These are phyloP conservation scores for Phoenix dactylifera DNA, from an alignment of 176 grass and related monocot genomes.

Conservation along the genomic window DNA sequence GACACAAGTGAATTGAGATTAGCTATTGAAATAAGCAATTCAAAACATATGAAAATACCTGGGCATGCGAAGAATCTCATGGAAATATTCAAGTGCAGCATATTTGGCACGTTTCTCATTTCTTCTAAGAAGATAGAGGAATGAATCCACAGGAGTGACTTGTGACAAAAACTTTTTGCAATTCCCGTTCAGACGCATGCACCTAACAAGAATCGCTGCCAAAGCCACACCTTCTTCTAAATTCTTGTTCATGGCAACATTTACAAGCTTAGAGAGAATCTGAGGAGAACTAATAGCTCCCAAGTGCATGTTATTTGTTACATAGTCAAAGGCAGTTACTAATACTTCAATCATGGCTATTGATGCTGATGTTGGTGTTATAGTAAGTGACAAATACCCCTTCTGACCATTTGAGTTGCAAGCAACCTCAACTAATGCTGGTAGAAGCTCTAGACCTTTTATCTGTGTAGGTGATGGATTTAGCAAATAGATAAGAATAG, in stretches of 20 bases:
- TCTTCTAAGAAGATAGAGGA: conserved; percentile 78
- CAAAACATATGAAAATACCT: conserved; percentile 27
- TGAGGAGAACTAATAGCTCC: conserved; percentile 68
- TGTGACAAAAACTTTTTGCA: conserved; percentile 96
- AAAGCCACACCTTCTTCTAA: conserved; percentile 78
- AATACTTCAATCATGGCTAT: conserved; percentile 94
- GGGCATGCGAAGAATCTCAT: conserved; percentile 90
- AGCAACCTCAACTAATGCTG: conserved; percentile 70
- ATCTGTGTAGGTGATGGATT: conserved; percentile 84
- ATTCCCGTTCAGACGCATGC: conserved; percentile 64
- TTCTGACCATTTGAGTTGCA: conserved; percentile 51
- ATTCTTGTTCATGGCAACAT: conserved; percentile 75
- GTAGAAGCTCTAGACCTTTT: conserved; percentile 71
- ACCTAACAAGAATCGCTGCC: conserved; percentile 90
- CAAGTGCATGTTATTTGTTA: conserved; percentile 94
- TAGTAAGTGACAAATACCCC: conserved; percentile 41
- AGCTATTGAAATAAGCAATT: no score
- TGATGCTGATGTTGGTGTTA: conserved; percentile 89
- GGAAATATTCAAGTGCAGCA: conserved; percentile 88
- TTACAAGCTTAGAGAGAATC: conserved; percentile 70
- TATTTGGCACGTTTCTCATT: conserved; percentile 52
- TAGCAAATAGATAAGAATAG: conserved; percentile 91
- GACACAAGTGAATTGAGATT: no score
- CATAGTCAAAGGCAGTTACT: conserved; percentile 96
- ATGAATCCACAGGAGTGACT: conserved; percentile 86